A percentile compares a stretch with the other conserved stretches of the same genome.
These are phyloP conservation scores for Anisodus tanguticus DNA, from an alignment of 257 asterid genomes.

Conservation along the genomic window DNA sequence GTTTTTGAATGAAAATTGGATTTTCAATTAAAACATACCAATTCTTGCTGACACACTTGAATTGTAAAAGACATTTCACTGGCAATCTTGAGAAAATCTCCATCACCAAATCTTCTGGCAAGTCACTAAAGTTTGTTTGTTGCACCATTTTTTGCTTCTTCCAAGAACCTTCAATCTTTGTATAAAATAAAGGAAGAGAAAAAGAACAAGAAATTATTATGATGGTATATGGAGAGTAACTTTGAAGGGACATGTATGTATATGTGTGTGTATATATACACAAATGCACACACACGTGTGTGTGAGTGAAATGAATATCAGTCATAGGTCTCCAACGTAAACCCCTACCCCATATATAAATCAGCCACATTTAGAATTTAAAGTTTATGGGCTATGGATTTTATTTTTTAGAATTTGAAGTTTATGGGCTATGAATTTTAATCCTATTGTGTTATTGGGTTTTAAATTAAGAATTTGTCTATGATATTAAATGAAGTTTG, in stretches of 20 bases:
- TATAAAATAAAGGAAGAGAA: neutral
- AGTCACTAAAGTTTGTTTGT: constrained; percentile 8
- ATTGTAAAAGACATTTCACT: constrained; percentile 43
- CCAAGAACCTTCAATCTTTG: neutral
- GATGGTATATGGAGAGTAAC: neutral
- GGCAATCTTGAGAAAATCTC: constrained; percentile 48
- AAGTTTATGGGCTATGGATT: no score
- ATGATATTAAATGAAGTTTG: no score
- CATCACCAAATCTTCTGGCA: constrained; percentile 42
- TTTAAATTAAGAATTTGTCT: no score
- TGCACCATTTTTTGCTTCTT: neutral
- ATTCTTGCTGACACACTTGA: constrained; percentile 46
- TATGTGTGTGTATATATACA: neutral
- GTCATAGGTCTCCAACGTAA: neutral
- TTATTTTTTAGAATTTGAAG: no score
- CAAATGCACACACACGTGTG: neutral
- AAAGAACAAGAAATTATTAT: neutral
- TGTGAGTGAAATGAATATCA: neutral
- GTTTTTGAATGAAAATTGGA: constrained; percentile 40
- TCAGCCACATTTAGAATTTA: no score
- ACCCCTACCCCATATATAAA: neutral
- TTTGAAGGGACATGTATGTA: neutral
- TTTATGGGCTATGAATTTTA: no score
- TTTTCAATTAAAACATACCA: constrained; percentile 52
- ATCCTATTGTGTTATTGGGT: no score